A percentile compares a stretch with the other conserved stretches of the same genome.
Evolutionary conservation across 2,329 filamentous ascomycete species (phyloP).

Genomic region (Nigrospora sphaerica): DNA sequence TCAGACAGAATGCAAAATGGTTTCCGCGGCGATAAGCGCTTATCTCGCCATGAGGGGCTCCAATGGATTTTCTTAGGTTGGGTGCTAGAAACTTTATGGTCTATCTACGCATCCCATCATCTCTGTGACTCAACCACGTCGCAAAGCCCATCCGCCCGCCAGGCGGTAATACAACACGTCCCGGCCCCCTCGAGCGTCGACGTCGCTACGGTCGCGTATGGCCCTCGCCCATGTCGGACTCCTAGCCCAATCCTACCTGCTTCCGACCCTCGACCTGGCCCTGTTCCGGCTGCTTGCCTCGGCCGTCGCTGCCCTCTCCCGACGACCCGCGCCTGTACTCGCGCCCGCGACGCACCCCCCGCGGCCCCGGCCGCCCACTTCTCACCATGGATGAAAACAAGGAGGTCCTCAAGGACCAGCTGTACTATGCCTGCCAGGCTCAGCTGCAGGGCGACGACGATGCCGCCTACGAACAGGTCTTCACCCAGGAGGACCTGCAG

Average conservation of each 20-base stretch:
- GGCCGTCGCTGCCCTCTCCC: neutral
- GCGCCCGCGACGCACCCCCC: neutral
- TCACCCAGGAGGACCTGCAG: slow-evolving; percentile 52
- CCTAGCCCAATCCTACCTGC: slow-evolving; percentile 11
- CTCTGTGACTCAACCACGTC: too few relatives aligned
- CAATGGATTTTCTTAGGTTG: too few relatives aligned
- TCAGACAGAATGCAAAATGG: too few relatives aligned
- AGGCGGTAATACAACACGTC: too few relatives aligned
- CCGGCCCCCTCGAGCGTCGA: neutral
- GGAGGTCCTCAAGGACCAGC: slow-evolving; percentile 42
- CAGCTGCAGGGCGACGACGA: slow-evolving; percentile 31
- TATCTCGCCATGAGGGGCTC: too few relatives aligned
- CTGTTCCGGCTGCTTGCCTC: slow-evolving; percentile 7
- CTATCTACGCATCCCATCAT: too few relatives aligned
- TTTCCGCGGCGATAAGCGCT: too few relatives aligned
- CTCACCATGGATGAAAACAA: slow-evolving; percentile 20
- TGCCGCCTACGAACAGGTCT: slow-evolving; percentile 38
- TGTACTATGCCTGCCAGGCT: slow-evolving; percentile 49
- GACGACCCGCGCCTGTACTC: neutral
- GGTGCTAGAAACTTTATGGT: too few relatives aligned
- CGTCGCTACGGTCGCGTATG: slow-evolving; percentile 5
- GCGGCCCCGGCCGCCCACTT: neutral
- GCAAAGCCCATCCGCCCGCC: too few relatives aligned
- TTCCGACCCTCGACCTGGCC: slow-evolving; percentile 11
- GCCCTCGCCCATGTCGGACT: slow-evolving; percentile 9